Percentiles rank a stretch among this genome's conserved stretches.
Evolutionary conservation across 495 filamentous ascomycete genomes (phyloP).

Genomic region (Penicillium bialowiezense): DNA sequence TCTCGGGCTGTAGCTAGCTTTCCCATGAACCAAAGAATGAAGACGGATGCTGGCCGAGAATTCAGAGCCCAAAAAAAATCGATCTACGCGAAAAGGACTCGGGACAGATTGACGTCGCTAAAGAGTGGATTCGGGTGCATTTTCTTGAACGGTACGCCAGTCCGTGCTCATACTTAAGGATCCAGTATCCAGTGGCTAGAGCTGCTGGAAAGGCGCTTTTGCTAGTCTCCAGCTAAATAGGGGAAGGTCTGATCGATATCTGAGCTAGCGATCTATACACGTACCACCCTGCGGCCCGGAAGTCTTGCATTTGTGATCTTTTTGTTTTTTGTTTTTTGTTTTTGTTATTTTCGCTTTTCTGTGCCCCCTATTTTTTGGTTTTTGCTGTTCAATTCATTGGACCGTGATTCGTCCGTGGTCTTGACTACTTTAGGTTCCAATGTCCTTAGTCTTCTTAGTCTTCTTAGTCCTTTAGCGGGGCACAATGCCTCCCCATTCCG

Average conservation of each 20-base stretch:
- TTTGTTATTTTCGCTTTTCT: neutral
- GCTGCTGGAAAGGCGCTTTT: too few species aligned
- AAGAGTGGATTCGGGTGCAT: neutral
- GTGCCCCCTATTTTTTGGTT: neutral
- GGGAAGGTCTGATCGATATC: slow-evolving; percentile 8
- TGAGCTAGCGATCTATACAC: slow-evolving; percentile 12
- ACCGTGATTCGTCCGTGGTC: neutral
- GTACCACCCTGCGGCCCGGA: slow-evolving; percentile 1
- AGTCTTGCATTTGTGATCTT: neutral
- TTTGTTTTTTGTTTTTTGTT: neutral
- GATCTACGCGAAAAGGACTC: neutral
- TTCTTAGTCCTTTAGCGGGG: neutral
- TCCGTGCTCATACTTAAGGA: neutral
- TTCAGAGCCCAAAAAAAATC: neutral
- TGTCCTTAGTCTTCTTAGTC: too few species aligned
- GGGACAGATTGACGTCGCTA: neutral
- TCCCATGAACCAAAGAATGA: neutral
- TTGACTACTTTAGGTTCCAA: too few species aligned
- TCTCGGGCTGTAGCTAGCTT: too few species aligned
- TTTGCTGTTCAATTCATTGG: neutral
- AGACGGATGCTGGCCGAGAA: neutral
- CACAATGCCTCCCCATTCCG: neutral
- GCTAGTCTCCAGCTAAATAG: neutral
- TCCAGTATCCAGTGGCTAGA: too few species aligned
- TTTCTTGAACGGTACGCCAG: slow-evolving; percentile 3